A percentile compares a stretch with the other conserved stretches of the same genome.
phyloP scores from a whole-genome alignment of 352 stramenopile genomes.

The Phytophthora tentaculata region DNA sequence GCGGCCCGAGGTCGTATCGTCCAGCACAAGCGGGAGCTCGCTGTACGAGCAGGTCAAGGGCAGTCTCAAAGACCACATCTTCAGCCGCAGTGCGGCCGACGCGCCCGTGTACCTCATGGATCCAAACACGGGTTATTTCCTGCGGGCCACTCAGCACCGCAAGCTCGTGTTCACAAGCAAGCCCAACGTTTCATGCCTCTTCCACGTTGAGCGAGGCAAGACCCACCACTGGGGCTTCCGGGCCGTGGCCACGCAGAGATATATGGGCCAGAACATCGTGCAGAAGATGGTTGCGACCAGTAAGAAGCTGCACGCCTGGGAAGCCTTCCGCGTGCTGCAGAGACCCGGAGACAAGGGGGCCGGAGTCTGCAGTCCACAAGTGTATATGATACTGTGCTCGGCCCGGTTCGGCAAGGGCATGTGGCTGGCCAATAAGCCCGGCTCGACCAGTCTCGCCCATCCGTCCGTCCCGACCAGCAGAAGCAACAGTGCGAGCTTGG shows the following conservation, averaged over 20 bases:
- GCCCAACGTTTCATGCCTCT: conserved; percentile 74
- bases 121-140: conserved; percentile 50
- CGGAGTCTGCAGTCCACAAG: conserved; percentile 26
- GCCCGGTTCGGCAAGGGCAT: conserved; percentile 84
- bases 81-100: conserved; percentile 39
- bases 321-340: conserved; percentile 76
- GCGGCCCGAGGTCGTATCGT: conserved; percentile 42
- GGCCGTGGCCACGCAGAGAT: conserved; percentile 63
- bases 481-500: conserved; percentile 22
- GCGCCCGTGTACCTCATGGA: conserved; percentile 80
- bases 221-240: conserved; percentile 87
- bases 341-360: conserved; percentile 30
- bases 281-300: conserved; percentile 58
- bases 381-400: conserved; percentile 82
- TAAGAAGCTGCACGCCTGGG: conserved; percentile 77
- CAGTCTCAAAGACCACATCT: conserved; percentile 62
- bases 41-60: conserved; percentile 74
- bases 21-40: conserved; percentile 55
- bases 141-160: conserved; percentile 64
- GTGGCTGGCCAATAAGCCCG: conserved; percentile 66
- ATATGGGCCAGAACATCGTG: conserved; percentile 81
- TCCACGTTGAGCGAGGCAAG: conserved; percentile 74
- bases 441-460: conserved; percentile 23
- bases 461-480: conserved; percentile 23
- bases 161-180: conserved; percentile 71